A percentile compares a stretch with the other conserved stretches of the same genome.
phyloP scores from a whole-genome alignment of 257 asterid genomes.

The Plantago ovata region DNA sequence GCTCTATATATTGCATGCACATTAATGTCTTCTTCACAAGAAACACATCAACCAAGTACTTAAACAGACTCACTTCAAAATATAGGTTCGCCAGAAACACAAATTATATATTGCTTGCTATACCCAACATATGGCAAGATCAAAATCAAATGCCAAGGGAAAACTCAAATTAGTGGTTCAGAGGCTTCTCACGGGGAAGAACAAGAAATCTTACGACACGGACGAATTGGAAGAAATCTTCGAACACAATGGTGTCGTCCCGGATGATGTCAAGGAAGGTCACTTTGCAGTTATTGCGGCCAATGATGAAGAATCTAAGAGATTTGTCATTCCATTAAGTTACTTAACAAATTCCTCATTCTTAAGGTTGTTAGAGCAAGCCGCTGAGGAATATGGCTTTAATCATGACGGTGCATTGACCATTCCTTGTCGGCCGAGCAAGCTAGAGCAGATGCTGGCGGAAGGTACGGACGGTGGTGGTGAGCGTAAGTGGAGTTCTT shows the following conservation, averaged over 20 bases:
- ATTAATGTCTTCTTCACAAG: too few relatives aligned
- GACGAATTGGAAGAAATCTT: slow-evolving; percentile 13
- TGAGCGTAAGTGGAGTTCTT: slow-evolving; percentile 20
- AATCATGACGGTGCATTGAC: slow-evolving; percentile 64
- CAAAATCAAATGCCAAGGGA: slow-evolving; percentile 33
- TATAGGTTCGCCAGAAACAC: too few relatives aligned
- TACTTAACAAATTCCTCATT: slow-evolving; percentile 61
- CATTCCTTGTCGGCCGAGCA: slow-evolving; percentile 54
- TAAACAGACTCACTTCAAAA: too few relatives aligned
- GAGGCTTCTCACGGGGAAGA: slow-evolving; percentile 39
- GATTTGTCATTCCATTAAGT: slow-evolving; percentile 64
- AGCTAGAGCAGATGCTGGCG: slow-evolving; percentile 31
- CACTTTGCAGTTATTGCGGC: slow-evolving; percentile 46
- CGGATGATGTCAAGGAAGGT: slow-evolving; percentile 56
- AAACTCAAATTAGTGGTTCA: slow-evolving; percentile 47
- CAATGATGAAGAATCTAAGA: slow-evolving; percentile 38
- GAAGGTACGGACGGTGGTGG: slow-evolving; percentile 26
- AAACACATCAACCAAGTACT: too few relatives aligned
- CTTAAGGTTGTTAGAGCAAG: slow-evolving; percentile 55
- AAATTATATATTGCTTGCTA: not conserved
- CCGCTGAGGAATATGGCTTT: slow-evolving; percentile 80
- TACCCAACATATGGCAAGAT: slow-evolving; percentile 20
- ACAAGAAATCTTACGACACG: slow-evolving; percentile 6
- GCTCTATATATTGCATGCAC: too few relatives aligned
- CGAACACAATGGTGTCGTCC: slow-evolving; percentile 20